Conservation (phyloP, 2,329 filamentous ascomycete genomes). For the Emmonsiellopsis sp. region DNA sequence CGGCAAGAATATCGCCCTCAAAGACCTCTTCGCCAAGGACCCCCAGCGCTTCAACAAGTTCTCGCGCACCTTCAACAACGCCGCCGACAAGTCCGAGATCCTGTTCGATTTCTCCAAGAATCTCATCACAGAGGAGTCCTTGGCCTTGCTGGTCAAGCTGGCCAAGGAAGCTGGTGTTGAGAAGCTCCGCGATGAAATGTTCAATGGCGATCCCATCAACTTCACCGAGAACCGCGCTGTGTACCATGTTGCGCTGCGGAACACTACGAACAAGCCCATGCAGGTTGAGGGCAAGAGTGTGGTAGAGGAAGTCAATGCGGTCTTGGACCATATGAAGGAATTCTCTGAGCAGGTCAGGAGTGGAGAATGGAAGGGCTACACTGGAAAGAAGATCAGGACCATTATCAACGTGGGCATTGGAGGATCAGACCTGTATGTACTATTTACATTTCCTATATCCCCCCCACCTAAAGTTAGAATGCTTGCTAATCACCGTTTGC, state of each 20-base stretch:
- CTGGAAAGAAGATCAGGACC: constrained; percentile 92
- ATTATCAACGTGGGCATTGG: constrained; percentile 98
- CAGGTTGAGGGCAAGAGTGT: constrained; percentile 87
- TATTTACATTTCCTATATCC: neutral
- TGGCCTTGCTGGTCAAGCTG: constrained; percentile 76
- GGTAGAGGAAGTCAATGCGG: constrained; percentile 82
- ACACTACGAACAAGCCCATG: constrained; percentile 71
- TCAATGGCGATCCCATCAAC: constrained; percentile 96
- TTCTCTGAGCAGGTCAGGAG: constrained; percentile 92
- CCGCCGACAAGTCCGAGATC: constrained; percentile 71
- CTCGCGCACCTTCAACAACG: constrained; percentile 71
- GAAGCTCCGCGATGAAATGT: constrained; percentile 94
- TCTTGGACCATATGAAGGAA: constrained; percentile 95
- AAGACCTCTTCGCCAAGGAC: constrained; percentile 85
- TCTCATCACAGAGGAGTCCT: constrained; percentile 87
- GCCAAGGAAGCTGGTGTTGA: constrained; percentile 86
- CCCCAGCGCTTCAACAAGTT: constrained; percentile 83
- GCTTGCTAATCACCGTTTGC: constrained; percentile 1
- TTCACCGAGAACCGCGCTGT: constrained; percentile 96
- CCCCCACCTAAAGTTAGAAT: neutral
- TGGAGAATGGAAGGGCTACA: constrained; percentile 94
- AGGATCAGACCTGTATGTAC: constrained; percentile 86
- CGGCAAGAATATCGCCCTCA: constrained; percentile 83
- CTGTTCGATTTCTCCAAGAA: constrained; percentile 99
- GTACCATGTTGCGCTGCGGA: constrained; percentile 89